Evolutionary conservation across 1,139 yeast species (phyloP), one percentile per base, ranked within the genome.

Genomic region (Chernovozyma aurita): DNA sequence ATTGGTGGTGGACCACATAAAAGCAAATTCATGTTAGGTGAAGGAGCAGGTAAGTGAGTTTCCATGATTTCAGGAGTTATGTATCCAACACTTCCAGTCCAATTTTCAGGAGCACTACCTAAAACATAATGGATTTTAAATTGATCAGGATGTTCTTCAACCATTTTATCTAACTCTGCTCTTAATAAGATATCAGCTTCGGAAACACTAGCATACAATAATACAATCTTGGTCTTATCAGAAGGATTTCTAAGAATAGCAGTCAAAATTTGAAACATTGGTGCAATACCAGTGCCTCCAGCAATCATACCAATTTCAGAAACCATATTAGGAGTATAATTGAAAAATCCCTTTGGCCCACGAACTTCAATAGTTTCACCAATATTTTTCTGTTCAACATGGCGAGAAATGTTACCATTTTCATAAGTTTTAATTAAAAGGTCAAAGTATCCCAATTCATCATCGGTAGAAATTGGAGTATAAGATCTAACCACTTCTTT

Each of bases 271-370:
- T 92, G 98, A 72, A 74, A 88, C 71, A 90, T 73, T 43, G 97
- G 98, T 22, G 97, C 86, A 63, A 92, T 87, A 63, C 97, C 97
- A 33, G 95, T 76, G 55, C 98, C 98, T 50, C 96, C 98, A 48
- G 97, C 97, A 52, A 92, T 73, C 68, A 92, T 74, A 38, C 85
- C 84, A 55, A 94, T 76, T 45, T 79, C 71, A 52, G 84, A 77
- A 64, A 77, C 92, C 65, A 80, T 77, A 71, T 90, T 90, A 50
- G 92, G 85, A 39, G 78, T 71, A 66, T 90, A 90, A 43, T 80
- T 76, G 72, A 87, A 90, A 52, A 81, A 80, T 6, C 98, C 98
- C 65, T 87, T 87, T 52, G 98, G 98, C 21, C 98, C 98, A 53
- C 88, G 78, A 42, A 70, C 63, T 33, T 67, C 67, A 37, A 69